Evolutionary conservation across 805 yeast species (phyloP).

Genomic region (Cyberlindnera suaveolens): DNA sequence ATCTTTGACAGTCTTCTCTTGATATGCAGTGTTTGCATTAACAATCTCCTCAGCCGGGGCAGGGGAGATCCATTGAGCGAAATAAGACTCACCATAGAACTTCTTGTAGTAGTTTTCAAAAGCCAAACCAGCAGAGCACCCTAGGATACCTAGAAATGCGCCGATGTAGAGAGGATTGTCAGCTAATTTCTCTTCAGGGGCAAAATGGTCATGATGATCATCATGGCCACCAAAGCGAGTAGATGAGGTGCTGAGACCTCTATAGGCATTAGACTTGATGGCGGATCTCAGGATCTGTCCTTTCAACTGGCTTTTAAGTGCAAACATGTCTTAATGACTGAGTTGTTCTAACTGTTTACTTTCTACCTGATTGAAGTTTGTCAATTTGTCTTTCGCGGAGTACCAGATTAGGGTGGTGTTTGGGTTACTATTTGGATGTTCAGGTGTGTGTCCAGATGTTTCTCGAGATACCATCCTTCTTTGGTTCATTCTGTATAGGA

Average conservation of each 20-base stretch:
- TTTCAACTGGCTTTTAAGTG: background rate
- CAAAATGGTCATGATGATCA: constrained; percentile 7
- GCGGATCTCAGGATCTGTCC: background rate
- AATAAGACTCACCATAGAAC: constrained; percentile 9
- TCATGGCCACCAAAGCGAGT: constrained; percentile 6
- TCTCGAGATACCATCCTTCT: too few species aligned
- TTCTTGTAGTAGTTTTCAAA: constrained; percentile 8
- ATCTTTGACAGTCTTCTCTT: constrained; percentile 6
- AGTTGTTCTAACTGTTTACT: too few species aligned
- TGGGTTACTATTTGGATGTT: too few species aligned
- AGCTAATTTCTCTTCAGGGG: constrained; percentile 11
- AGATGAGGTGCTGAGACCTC: constrained; percentile 2
- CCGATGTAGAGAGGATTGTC: constrained; percentile 12
- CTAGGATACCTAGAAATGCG: constrained; percentile 5
- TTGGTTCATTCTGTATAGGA: too few species aligned
- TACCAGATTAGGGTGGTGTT: too few species aligned
- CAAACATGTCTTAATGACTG: background rate
- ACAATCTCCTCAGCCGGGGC: constrained; percentile 1
- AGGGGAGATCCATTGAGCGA: constrained; percentile 12
- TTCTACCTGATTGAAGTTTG: too few species aligned
- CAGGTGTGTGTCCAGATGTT: too few species aligned
- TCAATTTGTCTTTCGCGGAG: too few species aligned
- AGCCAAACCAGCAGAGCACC: constrained; percentile 2
- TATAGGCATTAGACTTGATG: background rate
- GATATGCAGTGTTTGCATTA: constrained; percentile 6